Evolutionary conservation across 306 rosid species (phyloP), one percentile per base, ranked within the genome.

Genomic region (Dryas drummondii): DNA sequence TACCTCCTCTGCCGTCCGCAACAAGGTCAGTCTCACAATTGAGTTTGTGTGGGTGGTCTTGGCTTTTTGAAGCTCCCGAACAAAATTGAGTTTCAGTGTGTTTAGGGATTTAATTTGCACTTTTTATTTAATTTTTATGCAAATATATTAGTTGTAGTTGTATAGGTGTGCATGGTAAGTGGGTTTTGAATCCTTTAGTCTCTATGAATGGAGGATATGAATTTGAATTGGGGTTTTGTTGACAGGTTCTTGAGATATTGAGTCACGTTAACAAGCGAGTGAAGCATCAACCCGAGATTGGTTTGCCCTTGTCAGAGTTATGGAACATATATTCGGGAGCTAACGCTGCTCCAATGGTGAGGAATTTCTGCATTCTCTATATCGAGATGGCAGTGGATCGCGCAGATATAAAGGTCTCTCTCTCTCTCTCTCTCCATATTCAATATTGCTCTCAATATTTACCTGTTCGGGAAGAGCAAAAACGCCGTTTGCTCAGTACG

Each of bases 241-340:
- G 45, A 32, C 84, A 94, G 98, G 98, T 94, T 78, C 89, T 94
- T 70, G 98, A 94, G 89, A 94, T 94, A 77, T 85, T 94, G 91
- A 90, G 94, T 81, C 98, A 94, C n/a, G 91, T 94, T 56, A 94
- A 94, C 88, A 91, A 94, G 88, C 87, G 98, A 86, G 98, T 94
- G 80, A 94, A 94, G 81, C 96, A 88, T 46, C 96, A 88, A 70
- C 84, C 89, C 59, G 87, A 84, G 69, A 91, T 94, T 87, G 97
- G 94, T 70, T 77, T 94, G 56, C 98, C 98, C 16, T 85, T 91
- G 83, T 65, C 56, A 6, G 98, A 88, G 79, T 75, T 94, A 56
- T 94, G 98, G 98, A 86, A 75, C 70, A 66, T 94, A 72, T 94
- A 91, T 77, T 84, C 91, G 4, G 91, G 84, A 73, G 80, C 84